Evolutionary conservation across 106 monocot genomes (phyloP).

Genomic region (Dendrobium chrysotoxum): DNA sequence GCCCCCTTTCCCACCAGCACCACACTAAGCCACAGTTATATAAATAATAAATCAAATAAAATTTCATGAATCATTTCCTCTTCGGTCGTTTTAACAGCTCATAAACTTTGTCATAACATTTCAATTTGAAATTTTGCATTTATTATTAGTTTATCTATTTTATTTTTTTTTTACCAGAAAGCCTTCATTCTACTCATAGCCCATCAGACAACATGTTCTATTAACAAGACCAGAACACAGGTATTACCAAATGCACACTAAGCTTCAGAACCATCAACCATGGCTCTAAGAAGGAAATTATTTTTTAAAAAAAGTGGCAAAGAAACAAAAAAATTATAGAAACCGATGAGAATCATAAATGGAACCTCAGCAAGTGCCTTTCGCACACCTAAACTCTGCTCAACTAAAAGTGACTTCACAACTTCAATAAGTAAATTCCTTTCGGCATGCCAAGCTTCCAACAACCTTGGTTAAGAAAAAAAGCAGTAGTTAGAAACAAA

Average conservation of each 20-base stretch:
- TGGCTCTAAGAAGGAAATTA: neutral
- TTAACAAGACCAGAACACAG: neutral
- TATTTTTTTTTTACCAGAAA: neutral
- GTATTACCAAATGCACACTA: neutral
- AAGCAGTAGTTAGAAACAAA: slow-evolving; percentile 9
- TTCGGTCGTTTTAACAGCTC: neutral
- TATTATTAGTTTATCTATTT: neutral
- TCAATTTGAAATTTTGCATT: neutral
- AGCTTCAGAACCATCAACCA: neutral
- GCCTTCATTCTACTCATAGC: neutral
- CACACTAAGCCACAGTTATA: neutral
- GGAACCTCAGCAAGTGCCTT: slow-evolving; percentile 87
- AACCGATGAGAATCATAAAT: slow-evolving; percentile 5
- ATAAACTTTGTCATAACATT: neutral
- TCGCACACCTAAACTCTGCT: slow-evolving; percentile 50
- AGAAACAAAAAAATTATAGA: slow-evolving; percentile 5
- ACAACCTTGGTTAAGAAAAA: slow-evolving; percentile 38
- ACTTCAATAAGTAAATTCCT: slow-evolving; percentile 61
- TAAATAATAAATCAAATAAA: neutral
- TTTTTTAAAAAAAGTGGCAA: neutral
- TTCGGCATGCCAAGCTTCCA: slow-evolving; percentile 87
- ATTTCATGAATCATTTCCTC: neutral
- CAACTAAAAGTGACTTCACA: slow-evolving; percentile 66
- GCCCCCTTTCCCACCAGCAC: neutral
- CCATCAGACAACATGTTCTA: neutral